Evolutionary conservation across 2,329 filamentous ascomycete genomes (phyloP), one percentile per base, ranked within the genome.

Genomic region (Malbranchea zuffiana): DNA sequence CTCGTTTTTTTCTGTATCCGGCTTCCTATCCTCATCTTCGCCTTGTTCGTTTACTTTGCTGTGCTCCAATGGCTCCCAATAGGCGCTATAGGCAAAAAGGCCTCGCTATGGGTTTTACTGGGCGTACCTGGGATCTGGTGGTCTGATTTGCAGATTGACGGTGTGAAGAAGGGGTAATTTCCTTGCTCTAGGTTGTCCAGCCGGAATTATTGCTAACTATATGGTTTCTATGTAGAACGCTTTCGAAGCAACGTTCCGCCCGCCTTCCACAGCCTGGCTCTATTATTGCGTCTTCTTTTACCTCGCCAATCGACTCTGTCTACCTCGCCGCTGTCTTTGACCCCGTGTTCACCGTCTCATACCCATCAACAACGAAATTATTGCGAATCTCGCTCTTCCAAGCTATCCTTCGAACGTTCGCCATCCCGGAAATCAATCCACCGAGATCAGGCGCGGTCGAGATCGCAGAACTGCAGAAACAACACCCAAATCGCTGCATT

Each of bases 81-180:
- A 6, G 76, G 75, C 1, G 70, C 71, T 6, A 53, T 78, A 21
- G 63, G 78, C 28, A 85, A 85, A 53, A 96, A 96, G 63, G 75
- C 82, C 8, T 75, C 85, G 32, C 65, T 96, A 36, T 96, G 90
- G 88, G 73, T 77, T 43, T 74, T 96, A 47, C 74, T 98, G 49
- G 81, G 78, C 24, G 81, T 93, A 41, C 85, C 87, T 0, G 88
- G 90, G 18, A 83, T 98, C 40, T 96, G 87, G 86, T 96, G 88
- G 88, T 80, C 95, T 39, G 90, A 98, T 61, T 68, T 98, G n/a
- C 88, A 95, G 60, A 84, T 98, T 47, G 90, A 98, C 57, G 88
- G 88, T 41, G 90, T 98, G 37, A 87, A 84, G 62, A 83, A 86
- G 63, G 90, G 90, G 64, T 87, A 59, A n/a, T n/a, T n/a, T n/a